These are phyloP conservation scores for Marchantia paleacea DNA, from an alignment of 225 moss, liverwort and hornwort genomes.

Conservation along the genomic window DNA sequence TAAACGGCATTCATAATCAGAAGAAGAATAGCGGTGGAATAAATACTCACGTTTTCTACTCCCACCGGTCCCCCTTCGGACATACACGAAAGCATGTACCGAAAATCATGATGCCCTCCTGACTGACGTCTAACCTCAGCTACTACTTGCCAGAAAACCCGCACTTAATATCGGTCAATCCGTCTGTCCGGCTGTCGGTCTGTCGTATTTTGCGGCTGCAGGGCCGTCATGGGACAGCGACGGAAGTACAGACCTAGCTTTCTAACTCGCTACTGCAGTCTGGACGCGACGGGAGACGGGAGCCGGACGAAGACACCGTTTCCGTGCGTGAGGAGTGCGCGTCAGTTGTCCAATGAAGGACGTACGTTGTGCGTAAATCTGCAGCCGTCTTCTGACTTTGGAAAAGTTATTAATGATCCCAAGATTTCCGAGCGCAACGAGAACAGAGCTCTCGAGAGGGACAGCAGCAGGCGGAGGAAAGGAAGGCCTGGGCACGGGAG, in stretches of 20 bases:
- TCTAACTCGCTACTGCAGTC: not conserved
- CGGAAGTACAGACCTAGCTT: not conserved
- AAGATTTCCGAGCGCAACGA: not conserved
- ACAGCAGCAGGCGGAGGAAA: not conserved
- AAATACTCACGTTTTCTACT: too few relatives aligned
- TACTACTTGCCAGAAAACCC: too few relatives aligned
- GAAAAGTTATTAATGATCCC: conserved; percentile 6
- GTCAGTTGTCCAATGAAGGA: not conserved
- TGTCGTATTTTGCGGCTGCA: not conserved
- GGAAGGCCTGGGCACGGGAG: not conserved
- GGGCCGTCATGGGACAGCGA: not conserved
- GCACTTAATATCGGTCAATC: too few relatives aligned
- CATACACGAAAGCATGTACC: too few relatives aligned
- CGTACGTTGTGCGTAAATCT: not conserved
- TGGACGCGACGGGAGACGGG: not conserved
- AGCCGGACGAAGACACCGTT: not conserved
- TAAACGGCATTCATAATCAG: too few relatives aligned
- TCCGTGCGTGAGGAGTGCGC: not conserved
- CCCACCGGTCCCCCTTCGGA: too few relatives aligned
- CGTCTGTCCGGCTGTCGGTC: not conserved
- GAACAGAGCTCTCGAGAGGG: not conserved
- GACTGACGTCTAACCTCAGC: too few relatives aligned
- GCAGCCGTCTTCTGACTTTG: conserved; percentile 11
- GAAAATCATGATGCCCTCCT: too few relatives aligned
- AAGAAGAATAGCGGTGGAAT: too few relatives aligned